Evolutionary conservation across 495 filamentous ascomycete species (phyloP).

Genomic region (Annulohypoxylon nitens): DNA sequence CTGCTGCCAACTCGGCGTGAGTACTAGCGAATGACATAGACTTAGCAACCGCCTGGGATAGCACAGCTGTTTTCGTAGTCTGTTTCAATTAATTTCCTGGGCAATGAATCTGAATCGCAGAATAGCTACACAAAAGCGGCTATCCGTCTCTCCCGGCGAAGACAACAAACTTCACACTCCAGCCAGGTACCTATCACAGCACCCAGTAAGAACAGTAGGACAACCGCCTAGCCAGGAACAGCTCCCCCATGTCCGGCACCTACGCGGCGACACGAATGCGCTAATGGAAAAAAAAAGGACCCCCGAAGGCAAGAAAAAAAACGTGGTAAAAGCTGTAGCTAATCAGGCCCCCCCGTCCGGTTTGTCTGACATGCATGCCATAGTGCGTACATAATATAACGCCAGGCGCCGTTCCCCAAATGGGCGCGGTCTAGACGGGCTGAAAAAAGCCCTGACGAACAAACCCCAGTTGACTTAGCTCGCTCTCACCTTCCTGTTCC

Average conservation of each 20-base stretch:
- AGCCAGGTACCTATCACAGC: not conserved
- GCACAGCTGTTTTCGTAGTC: not conserved
- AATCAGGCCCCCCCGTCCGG: constrained; percentile 6
- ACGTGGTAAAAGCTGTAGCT: constrained; percentile 29
- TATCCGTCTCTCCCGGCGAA: not conserved
- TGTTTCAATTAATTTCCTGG: not conserved
- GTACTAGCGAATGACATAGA: not conserved
- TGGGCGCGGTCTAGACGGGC: constrained; percentile 1
- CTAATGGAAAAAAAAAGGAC: not conserved
- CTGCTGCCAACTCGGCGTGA: not conserved
- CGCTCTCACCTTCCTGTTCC: constrained; percentile 33
- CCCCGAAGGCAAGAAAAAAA: not conserved
- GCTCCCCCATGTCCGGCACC: not conserved
- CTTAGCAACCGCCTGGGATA: not conserved
- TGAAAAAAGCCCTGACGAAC: not conserved
- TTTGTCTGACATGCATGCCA: constrained; percentile 31
- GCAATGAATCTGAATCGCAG: not conserved
- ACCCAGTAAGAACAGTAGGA: not conserved
- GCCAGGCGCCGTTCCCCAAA: not conserved
- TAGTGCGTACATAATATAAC: not conserved
- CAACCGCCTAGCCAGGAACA: not conserved
- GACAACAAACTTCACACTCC: not conserved
- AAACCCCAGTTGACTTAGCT: not conserved
- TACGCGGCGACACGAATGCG: not conserved
- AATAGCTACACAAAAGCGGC: not conserved